Evolutionary conservation across 1,284 basidiomycete genomes (phyloP), one percentile per base, ranked within the genome.

Genomic region (Peniophora sp.): DNA sequence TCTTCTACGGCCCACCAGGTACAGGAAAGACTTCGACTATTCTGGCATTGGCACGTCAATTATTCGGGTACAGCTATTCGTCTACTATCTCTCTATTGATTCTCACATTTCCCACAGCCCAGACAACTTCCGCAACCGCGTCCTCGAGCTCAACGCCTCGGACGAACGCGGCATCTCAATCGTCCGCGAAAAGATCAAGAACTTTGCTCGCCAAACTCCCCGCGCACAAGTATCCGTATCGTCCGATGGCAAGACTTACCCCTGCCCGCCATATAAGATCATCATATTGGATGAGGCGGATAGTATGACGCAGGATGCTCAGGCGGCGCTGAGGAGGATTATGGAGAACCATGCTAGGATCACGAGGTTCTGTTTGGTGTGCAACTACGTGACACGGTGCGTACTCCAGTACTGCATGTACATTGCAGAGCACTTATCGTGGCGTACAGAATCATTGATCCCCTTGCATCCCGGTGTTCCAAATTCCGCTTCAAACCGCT

Each of bases 1-100:
- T 99, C 48, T 99, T 99, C 74, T 99, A 99, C 60, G 97, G 97
- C 0, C 97, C 97, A 17, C 97, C 97, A 9, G 97, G 97, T 25
- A 99, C 97, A 6, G 97, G 97, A 47, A 99, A 99, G 69, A 99
- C 97, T 14, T 97, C 93, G 36, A 98, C 97, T 1, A 99, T 99
- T 59, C 83, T 99, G 14, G 97, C 97, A 12, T 74, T 99, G 38
- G 78, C 97, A 43, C 77, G 95, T 47, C 94, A 99, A 67, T 78
- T 99, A 16, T 99, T 96, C 64, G 97, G 97, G 91, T 92, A 55
- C 54, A 79, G 52, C 34, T 10, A 32, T 32, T n/a, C 3, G 17
- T 17, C n/a, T 19, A 19, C 8, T 58, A 23, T 47, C 24, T 39
- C n/a, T 39, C 16, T 32, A 25, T 34, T 45, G n/a, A 58, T 50